Conservation (phyloP, 2,329 filamentous ascomycete species). For the Microdochium nivale region DNA sequence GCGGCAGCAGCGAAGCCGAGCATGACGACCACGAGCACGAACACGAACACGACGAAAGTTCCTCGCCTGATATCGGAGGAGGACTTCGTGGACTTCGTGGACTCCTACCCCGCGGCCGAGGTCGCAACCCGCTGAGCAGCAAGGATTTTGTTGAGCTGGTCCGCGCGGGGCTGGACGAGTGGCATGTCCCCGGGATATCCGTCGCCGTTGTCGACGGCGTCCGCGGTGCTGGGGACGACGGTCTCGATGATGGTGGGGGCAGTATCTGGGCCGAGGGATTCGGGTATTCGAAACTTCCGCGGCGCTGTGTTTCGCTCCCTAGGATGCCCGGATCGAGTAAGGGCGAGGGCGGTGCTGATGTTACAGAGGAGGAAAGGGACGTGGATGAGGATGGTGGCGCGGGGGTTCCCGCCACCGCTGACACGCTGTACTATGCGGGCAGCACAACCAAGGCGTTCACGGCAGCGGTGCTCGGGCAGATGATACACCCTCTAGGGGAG, state of each 20-base stretch:
- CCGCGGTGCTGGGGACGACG: background rate
- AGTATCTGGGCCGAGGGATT: slow-evolving; percentile 28
- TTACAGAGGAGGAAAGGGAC: background rate
- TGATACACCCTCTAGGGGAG: slow-evolving; percentile 35
- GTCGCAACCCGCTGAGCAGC: slow-evolving; percentile 8
- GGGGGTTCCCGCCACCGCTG: background rate
- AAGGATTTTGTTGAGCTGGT: slow-evolving; percentile 7
- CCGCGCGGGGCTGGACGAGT: slow-evolving; percentile 20
- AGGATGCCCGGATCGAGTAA: background rate
- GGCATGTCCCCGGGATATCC: slow-evolving; percentile 39
- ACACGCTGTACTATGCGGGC: slow-evolving; percentile 43
- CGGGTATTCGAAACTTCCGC: background rate
- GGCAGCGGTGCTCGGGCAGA: slow-evolving; percentile 35
- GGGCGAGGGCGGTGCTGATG: background rate
- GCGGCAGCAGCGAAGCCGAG: too few relatives aligned
- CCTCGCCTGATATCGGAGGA: too few relatives aligned
- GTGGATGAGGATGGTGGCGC: background rate
- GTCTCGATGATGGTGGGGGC: slow-evolving; percentile 9
- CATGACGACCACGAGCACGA: too few relatives aligned
- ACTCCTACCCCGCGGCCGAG: too few relatives aligned
- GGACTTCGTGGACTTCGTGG: too few relatives aligned
- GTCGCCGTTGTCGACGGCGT: slow-evolving; percentile 36
- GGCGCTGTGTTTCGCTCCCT: background rate
- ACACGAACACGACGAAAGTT: too few relatives aligned
- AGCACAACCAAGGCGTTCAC: slow-evolving; percentile 48